These are phyloP conservation scores for Polytrichum formosum DNA, from an alignment of 225 moss, liverwort and hornwort genomes.

Conservation along the genomic window DNA sequence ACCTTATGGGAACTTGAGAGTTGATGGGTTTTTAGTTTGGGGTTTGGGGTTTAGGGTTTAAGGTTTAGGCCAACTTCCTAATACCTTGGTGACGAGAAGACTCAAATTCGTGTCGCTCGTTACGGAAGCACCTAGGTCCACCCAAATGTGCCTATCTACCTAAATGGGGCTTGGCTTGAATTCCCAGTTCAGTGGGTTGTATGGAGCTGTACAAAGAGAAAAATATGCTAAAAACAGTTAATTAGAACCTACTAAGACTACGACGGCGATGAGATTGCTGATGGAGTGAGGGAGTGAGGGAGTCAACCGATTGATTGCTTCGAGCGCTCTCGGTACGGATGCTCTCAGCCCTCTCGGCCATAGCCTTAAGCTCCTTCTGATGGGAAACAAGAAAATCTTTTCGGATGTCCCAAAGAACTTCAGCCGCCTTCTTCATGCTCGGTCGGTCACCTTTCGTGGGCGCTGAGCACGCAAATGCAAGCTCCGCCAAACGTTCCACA, in stretches of 20 bases:
- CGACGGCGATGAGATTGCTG: constrained; percentile 31
- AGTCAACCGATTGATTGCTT: constrained; percentile 3
- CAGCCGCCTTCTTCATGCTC: constrained; percentile 52
- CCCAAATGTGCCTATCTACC: no score
- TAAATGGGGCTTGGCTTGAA: no score
- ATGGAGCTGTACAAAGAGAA: no score
- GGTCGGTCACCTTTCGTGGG: constrained; percentile 56
- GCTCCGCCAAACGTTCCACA: constrained; percentile 45
- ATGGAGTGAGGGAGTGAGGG: constrained; percentile 5
- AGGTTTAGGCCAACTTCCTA: no score
- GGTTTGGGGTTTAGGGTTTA: no score
- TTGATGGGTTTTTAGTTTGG: no score
- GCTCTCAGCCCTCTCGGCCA: constrained; percentile 27
- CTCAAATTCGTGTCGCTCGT: no score
- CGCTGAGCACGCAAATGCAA: constrained; percentile 61
- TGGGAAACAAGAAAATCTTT: constrained; percentile 42
- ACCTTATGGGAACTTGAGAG: no score
- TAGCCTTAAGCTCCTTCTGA: constrained; percentile 27
- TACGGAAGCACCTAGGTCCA: no score
- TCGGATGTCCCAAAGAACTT: constrained; percentile 56
- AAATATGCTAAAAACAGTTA: no score
- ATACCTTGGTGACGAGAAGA: no score
- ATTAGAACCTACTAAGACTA: not conserved
- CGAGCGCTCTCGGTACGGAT: constrained; percentile 27
- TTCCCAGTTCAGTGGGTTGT: no score